Percentiles rank a stretch among this genome's conserved stretches.
phyloP scores from a whole-genome alignment of 306 rosid species.

The Malus sylvestris region DNA sequence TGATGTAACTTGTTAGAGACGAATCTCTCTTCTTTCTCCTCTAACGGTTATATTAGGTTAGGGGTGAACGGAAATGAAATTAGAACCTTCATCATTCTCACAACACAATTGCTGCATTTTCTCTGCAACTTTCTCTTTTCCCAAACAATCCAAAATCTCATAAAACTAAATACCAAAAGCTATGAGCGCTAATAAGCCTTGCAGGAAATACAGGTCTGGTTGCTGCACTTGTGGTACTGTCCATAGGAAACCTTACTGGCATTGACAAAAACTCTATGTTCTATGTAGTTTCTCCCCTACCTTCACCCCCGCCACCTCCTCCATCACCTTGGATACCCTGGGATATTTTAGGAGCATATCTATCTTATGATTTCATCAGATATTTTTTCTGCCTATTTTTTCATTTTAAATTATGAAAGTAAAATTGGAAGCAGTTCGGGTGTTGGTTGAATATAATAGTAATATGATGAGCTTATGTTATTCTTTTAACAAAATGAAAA shows the following conservation, averaged over 20 bases:
- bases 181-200: not conserved
- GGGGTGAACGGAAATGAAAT: too few species aligned
- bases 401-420: not conserved
- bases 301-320: not conserved
- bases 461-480: not conserved
- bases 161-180: too few species aligned
- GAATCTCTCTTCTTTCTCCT: too few species aligned
- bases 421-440: not conserved
- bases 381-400: not conserved
- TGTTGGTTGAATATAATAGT: not conserved
- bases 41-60: too few species aligned
- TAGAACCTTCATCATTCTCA: too few species aligned
- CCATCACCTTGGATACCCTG: constrained; percentile 3
- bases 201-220: constrained; percentile 24
- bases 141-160: too few species aligned
- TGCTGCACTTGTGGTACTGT: constrained; percentile 21
- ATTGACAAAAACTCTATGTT: constrained; percentile 15
- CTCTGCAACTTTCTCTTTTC: too few species aligned
- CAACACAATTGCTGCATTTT: too few species aligned
- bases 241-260: not conserved
- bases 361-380: not conserved
- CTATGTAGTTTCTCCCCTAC: not conserved
- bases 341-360: not conserved
- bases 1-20: too few species aligned
- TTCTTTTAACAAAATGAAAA: not conserved